Evolutionary conservation across 768 basidiomycete genomes (phyloP).

Genomic region (Solioccasus polychromus): DNA sequence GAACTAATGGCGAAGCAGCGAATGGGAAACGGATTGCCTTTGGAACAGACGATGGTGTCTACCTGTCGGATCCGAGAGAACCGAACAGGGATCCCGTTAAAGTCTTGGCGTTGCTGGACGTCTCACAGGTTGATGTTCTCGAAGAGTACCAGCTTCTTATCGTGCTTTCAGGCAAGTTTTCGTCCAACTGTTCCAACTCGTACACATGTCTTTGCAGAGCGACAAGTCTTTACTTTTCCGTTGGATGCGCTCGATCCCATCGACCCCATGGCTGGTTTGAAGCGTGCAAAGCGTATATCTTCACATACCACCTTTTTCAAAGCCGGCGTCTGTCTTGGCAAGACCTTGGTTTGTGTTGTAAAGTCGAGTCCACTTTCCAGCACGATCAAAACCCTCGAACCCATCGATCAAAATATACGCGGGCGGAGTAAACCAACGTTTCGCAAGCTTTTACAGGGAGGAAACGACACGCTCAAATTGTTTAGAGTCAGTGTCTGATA

Average conservation of each 20-base stretch:
- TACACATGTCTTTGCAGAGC: constrained; percentile 51
- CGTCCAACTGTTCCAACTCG: neutral
- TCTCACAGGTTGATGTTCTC: constrained; percentile 92
- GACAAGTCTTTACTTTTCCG: constrained; percentile 94
- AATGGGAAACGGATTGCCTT: constrained; percentile 85
- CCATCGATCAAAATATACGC: constrained; percentile 84
- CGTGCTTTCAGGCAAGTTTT: constrained; percentile 85
- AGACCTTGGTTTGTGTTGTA: constrained; percentile 93
- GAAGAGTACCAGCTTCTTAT: constrained; percentile 95
- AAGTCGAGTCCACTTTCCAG: constrained; percentile 94
- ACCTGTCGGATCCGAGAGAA: constrained; percentile 84
- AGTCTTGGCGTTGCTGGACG: constrained; percentile 84
- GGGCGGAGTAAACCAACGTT: constrained; percentile 88
- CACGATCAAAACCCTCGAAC: constrained; percentile 96
- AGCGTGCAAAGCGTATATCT: constrained; percentile 92
- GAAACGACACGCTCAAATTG: constrained; percentile 88
- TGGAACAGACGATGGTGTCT: constrained; percentile 97
- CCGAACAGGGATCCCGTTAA: constrained; percentile 79
- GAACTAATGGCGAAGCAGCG: constrained; percentile 42
- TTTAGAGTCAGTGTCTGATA: constrained; percentile 64
- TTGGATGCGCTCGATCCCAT: constrained; percentile 87
- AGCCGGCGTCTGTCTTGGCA: constrained; percentile 86
- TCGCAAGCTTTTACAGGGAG: constrained; percentile 88
- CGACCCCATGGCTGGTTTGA: constrained; percentile 88
- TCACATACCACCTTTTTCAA: constrained; percentile 99